Evolutionary conservation across 1,139 yeast genomes (phyloP), one percentile per base, ranked within the genome.

Genomic region (Wickerhamomyces sp.): DNA sequence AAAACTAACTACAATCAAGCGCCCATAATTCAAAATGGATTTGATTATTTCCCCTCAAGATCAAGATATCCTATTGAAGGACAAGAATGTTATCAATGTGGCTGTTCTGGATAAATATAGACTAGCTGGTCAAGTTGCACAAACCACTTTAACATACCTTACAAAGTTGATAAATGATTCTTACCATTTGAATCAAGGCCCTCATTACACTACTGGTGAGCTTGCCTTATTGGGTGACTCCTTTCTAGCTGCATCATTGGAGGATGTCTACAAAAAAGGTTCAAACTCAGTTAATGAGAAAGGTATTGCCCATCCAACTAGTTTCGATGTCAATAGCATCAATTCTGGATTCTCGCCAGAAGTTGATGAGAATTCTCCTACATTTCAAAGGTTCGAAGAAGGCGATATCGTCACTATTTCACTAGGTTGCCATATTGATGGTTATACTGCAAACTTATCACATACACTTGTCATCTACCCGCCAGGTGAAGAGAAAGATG

Each of bases 261-360:
- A 68, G 32, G 66, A 66, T 40, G 77, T 67, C 21, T 81, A 73
- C 58, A 74, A 65, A 47, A 61, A 58, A 40, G 58, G 58, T 14
- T 28, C 48, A 3, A 72, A 70, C 43, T 61, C 65, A 34, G 82
- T 78, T 26, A 68, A 73, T 50, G 93, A 83, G 63, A 85, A 84
- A 61, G 96, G 96, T 41, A 84, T 91, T 56, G 86, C 96, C 12
- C 74, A 73, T 40, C 98, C 98, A n/a, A 89, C 89, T 13, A 74
- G 85, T 39, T 75, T 91, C 45, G 94, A 88, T 58, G 80, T 86
- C 39, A 86, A 86, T 55, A 89, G 85, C 55, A 70, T 85, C 40
- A 74, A 81, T 16, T 61, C 67, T 40, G 95, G 95, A 14, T 86
- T 84, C 59, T 71, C 95, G 25, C 98, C 98, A 31, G 96, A 88